These are phyloP conservation scores for Samsoniella hepiali DNA, from an alignment of 2,329 filamentous ascomycete genomes.

Conservation along the genomic window DNA sequence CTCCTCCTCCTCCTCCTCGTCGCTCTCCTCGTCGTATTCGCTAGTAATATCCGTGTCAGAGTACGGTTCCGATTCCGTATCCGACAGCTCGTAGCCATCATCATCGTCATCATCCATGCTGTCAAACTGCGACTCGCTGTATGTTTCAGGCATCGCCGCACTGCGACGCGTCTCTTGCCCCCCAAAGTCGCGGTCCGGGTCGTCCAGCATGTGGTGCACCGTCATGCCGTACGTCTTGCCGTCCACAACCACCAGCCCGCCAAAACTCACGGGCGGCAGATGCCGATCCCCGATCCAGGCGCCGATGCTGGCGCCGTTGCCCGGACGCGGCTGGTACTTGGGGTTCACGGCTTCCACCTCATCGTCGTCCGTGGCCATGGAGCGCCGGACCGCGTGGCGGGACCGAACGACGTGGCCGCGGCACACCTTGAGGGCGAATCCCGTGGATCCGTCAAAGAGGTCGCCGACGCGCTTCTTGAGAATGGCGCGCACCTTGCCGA, in stretches of 20 bases:
- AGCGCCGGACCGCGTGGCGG: conserved; percentile 39
- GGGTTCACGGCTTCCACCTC: conserved; percentile 58
- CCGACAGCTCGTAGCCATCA: conserved; percentile 59
- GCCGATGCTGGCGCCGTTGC: conserved; percentile 88
- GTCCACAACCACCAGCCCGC: conserved; percentile 82
- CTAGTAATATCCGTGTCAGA: conserved; percentile 53
- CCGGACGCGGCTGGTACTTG: conserved; percentile 72
- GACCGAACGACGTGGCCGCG: conserved; percentile 65
- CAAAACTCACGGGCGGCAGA: conserved; percentile 85
- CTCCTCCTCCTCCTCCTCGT: conserved; percentile 51
- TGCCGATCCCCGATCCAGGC: conserved; percentile 84
- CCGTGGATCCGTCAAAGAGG: conserved; percentile 60
- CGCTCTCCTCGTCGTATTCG: conserved; percentile 48
- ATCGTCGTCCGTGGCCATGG: conserved; percentile 32
- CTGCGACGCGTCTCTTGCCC: conserved; percentile 31
- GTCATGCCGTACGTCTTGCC: conserved; percentile 88
- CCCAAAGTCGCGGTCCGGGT: conserved; percentile 49
- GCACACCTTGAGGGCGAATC: conserved; percentile 68
- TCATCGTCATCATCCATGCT: conserved; percentile 50
- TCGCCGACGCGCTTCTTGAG: conserved; percentile 64
- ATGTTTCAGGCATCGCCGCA: conserved; percentile 44
- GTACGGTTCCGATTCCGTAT: conserved; percentile 54
- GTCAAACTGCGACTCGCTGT: conserved; percentile 40
- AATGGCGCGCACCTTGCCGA: conserved; percentile 67
- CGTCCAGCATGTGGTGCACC: conserved; percentile 93